These are phyloP conservation scores for Pouteria campechiana DNA, from an alignment of 179 eudicot genomes.

Conservation along the genomic window DNA sequence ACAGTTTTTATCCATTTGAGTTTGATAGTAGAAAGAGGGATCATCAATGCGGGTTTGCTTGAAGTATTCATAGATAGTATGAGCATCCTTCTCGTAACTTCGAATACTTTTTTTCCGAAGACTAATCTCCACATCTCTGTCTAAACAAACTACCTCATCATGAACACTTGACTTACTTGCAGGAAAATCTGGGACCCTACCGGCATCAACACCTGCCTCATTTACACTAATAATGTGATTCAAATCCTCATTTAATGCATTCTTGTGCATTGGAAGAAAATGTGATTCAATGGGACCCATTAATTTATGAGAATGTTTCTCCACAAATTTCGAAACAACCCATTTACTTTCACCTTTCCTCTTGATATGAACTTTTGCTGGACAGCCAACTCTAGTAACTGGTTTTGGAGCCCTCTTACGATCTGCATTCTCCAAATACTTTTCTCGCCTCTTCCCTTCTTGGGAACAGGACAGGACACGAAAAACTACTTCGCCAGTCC, in stretches of 20 bases:
- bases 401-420: slow-evolving; percentile 26
- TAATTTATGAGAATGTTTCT: slow-evolving; percentile 51
- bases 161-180: background rate
- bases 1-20: slow-evolving; percentile 12
- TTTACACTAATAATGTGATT: slow-evolving; percentile 30
- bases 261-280: slow-evolving; percentile 43
- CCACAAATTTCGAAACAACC: slow-evolving; percentile 36
- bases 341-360: slow-evolving; percentile 31
- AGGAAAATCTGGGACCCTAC: background rate
- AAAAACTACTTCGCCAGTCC: slow-evolving; percentile 20
- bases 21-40: slow-evolving; percentile 11
- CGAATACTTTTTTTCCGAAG: slow-evolving; percentile 21
- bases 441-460: slow-evolving; percentile 24
- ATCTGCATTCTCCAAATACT: no score
- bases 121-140: slow-evolving; percentile 32
- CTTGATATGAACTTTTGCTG: slow-evolving; percentile 29
- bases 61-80: slow-evolving; percentile 10
- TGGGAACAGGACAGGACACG: slow-evolving; percentile 27
- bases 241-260: slow-evolving; percentile 21
- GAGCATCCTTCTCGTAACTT: slow-evolving; percentile 28
- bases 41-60: slow-evolving; percentile 15
- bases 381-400: slow-evolving; percentile 27
- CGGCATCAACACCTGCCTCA: slow-evolving; percentile 19
- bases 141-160: slow-evolving; percentile 12
- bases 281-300: slow-evolving; percentile 40